These are phyloP conservation scores for Massariosphaeria phaeospora DNA, from an alignment of 495 filamentous ascomycete genomes.

Conservation along the genomic window DNA sequence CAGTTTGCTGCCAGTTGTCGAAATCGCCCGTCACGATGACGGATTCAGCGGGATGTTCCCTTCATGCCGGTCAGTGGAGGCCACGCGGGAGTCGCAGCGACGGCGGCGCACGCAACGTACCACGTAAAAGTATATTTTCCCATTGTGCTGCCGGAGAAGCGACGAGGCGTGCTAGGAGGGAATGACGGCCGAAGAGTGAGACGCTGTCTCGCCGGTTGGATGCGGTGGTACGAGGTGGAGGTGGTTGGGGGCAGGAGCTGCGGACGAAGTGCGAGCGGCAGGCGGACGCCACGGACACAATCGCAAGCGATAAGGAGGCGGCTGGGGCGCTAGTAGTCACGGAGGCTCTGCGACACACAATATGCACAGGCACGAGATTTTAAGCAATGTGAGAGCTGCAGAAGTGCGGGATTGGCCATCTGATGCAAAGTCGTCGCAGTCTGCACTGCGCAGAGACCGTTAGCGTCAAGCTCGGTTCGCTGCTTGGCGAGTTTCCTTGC, in stretches of 20 bases:
- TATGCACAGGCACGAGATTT: neutral
- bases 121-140: conserved; percentile 39
- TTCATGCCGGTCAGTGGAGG: conserved; percentile 1
- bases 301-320: conserved; percentile 6
- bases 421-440: too few relatives aligned
- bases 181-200: neutral
- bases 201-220: neutral
- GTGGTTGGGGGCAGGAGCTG: conserved; percentile 11
- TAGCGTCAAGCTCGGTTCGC: too few relatives aligned
- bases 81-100: neutral
- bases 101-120: conserved; percentile 33
- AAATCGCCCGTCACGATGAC: conserved; percentile 96
- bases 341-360: conserved; percentile 18
- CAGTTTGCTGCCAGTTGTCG: conserved; percentile 84
- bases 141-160: conserved; percentile 19
- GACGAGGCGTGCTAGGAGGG: neutral
- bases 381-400: conserved; percentile 1
- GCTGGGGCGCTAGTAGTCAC: neutral
- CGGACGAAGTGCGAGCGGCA: conserved; percentile 2
- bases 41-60: conserved; percentile 71
- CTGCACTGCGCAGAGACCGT: too few relatives aligned
- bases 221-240: conserved; percentile 4
- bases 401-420: conserved; percentile 15
- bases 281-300: neutral
- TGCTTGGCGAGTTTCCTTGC: too few relatives aligned